Evolutionary conservation across 2,329 filamentous ascomycete species (phyloP).

Genomic region (Coniochaeta pulveracea): DNA sequence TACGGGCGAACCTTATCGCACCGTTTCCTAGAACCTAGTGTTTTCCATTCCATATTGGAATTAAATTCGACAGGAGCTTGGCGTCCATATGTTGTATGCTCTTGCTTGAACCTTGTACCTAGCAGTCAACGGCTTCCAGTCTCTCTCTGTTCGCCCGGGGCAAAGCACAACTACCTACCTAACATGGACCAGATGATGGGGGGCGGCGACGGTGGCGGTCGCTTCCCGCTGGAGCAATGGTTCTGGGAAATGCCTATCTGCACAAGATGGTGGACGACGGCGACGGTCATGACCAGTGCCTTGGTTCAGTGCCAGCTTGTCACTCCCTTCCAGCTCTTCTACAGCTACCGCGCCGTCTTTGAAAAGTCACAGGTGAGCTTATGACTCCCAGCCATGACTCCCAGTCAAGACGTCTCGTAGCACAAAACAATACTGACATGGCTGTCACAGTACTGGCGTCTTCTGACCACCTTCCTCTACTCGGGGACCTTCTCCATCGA

Average conservation of each 20-base stretch:
- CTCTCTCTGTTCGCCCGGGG: too few species aligned
- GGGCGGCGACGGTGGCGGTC: constrained; percentile 40
- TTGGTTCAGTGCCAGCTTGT: constrained; percentile 89
- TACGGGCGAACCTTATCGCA: too few species aligned
- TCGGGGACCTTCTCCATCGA: constrained; percentile 92
- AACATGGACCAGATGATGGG: constrained; percentile 47
- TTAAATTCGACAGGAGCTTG: too few species aligned
- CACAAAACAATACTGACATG: too few species aligned
- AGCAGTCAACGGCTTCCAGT: too few species aligned
- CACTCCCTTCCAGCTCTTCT: constrained; percentile 91
- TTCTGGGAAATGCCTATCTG: constrained; percentile 98
- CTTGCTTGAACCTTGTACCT: too few species aligned
- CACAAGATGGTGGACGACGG: constrained; percentile 93
- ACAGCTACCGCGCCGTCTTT: constrained; percentile 88
- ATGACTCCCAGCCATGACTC: too few species aligned
- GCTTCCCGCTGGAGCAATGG: constrained; percentile 86
- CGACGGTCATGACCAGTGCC: constrained; percentile 76
- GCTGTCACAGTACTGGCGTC: constrained; percentile 76
- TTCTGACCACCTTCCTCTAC: constrained; percentile 95
- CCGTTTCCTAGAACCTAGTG: too few species aligned
- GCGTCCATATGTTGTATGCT: too few species aligned
- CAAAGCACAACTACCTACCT: too few species aligned
- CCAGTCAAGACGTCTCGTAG: too few species aligned
- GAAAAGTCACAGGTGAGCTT: constrained; percentile 71
- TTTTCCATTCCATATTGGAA: too few species aligned